A percentile compares a stretch with the other conserved stretches of the same genome.
phyloP scores from a whole-genome alignment of 164 flowering plant genomes.

The Kingdonia uniflora region DNA sequence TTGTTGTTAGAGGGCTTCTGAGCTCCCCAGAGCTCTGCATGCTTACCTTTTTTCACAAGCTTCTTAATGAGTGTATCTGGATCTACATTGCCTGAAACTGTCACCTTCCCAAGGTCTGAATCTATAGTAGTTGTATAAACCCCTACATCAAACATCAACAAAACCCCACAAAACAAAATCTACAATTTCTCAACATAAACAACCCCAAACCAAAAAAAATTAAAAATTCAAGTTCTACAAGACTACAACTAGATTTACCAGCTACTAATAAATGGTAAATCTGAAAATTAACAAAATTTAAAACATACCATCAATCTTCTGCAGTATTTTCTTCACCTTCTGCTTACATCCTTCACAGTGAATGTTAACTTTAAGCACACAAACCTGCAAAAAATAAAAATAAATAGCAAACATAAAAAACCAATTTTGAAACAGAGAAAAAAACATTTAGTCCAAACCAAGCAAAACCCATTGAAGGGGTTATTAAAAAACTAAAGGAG shows the following conservation, averaged over 20 bases:
- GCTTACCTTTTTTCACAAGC: constrained; percentile 68
- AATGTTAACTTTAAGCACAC: constrained; percentile 80
- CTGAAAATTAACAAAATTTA: too few species aligned
- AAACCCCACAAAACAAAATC: constrained; percentile 5
- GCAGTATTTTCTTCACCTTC: constrained; percentile 79
- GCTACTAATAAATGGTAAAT: too few species aligned
- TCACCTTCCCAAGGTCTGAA: constrained; percentile 84
- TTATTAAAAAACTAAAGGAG: background rate
- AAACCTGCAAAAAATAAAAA: constrained; percentile 47
- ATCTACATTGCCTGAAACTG: constrained; percentile 80
- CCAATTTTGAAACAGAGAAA: background rate
- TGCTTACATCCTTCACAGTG: constrained; percentile 88
- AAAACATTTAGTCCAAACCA: too few species aligned
- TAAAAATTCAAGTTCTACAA: too few species aligned
- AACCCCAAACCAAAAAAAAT: background rate
- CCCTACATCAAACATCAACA: constrained; percentile 31
- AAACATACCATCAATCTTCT: constrained; percentile 72
- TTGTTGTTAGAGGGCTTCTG: constrained; percentile 35
- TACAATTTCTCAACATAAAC: background rate
- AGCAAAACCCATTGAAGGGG: background rate
- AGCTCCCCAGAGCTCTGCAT: constrained; percentile 81
- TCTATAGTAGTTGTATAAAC: constrained; percentile 66
- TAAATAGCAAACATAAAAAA: constrained; percentile 7
- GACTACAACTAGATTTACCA: too few species aligned
- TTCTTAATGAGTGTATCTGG: constrained; percentile 64